A percentile compares a stretch with the other conserved stretches of the same genome.
Conservation (phyloP, 2,329 filamentous ascomycete genomes). For the Aspergillus hiratsukae region DNA sequence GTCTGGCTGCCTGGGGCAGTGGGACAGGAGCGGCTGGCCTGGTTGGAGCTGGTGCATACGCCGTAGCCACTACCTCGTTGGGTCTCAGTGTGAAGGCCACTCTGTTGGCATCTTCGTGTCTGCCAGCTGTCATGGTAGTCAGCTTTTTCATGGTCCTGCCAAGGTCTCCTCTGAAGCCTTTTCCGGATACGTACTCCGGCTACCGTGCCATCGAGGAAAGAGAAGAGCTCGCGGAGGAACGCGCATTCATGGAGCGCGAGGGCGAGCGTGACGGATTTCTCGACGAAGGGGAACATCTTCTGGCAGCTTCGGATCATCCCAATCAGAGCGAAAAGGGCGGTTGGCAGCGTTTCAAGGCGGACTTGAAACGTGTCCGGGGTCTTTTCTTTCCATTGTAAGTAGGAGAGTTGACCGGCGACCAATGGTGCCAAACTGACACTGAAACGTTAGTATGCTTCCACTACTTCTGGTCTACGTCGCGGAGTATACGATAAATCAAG, state of each 20-base stretch:
- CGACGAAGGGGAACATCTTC: slow-evolving; percentile 28
- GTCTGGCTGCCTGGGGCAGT: slow-evolving; percentile 85
- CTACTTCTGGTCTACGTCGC: slow-evolving; percentile 88
- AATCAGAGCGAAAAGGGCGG: slow-evolving; percentile 18
- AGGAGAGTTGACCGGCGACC: not conserved
- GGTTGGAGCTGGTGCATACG: slow-evolving; percentile 82
- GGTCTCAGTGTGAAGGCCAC: slow-evolving; percentile 69
- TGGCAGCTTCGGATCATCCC: slow-evolving; percentile 19
- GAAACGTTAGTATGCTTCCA: slow-evolving; percentile 66
- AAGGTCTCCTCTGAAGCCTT: slow-evolving; percentile 55
- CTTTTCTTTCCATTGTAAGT: slow-evolving; percentile 68
- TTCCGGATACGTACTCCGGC: slow-evolving; percentile 37
- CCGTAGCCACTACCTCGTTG: slow-evolving; percentile 75
- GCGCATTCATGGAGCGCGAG: slow-evolving; percentile 21
- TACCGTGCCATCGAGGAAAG: slow-evolving; percentile 53
- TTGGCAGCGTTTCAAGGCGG: slow-evolving; percentile 43
- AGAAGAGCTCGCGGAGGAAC: slow-evolving; percentile 36
- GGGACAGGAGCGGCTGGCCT: slow-evolving; percentile 88
- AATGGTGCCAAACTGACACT: slow-evolving; percentile 8
- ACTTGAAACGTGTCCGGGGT: slow-evolving; percentile 61
- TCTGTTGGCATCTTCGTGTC: slow-evolving; percentile 69
- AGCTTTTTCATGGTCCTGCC: slow-evolving; percentile 85
- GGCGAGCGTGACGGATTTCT: slow-evolving; percentile 17
- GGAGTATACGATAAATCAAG: slow-evolving; percentile 97
- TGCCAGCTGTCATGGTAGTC: slow-evolving; percentile 74